These are phyloP conservation scores for Coniochaeta sp. DNA, from an alignment of 2,329 filamentous ascomycete species.

Conservation along the genomic window DNA sequence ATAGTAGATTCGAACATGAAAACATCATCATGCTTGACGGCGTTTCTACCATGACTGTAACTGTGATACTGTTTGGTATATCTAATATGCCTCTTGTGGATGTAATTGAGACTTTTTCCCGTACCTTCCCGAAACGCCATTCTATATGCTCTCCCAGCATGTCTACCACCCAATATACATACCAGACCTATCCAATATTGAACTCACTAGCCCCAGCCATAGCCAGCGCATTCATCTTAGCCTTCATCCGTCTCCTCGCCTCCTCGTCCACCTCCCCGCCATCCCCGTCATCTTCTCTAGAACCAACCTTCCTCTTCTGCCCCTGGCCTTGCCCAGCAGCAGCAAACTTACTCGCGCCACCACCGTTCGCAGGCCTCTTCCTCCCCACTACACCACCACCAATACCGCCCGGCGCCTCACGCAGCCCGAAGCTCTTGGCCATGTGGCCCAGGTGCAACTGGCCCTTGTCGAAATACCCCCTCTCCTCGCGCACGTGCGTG, in stretches of 20 bases:
- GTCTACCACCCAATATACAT: too few species aligned
- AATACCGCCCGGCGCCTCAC: constrained; percentile 83
- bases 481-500: constrained; percentile 81
- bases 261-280: constrained; percentile 40
- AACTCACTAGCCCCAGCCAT: constrained; percentile 1
- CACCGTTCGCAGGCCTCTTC: constrained; percentile 28
- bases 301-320: constrained; percentile 14
- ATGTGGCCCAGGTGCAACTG: constrained; percentile 85
- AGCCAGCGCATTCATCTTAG: constrained; percentile 1
- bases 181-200: not conserved
- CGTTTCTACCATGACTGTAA: not conserved
- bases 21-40: not conserved
- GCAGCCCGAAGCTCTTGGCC: constrained; percentile 85
- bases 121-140: not conserved
- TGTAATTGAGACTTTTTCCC: not conserved
- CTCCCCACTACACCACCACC: constrained; percentile 48
- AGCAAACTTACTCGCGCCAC: constrained; percentile 10
- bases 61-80: too few species aligned
- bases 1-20: not conserved
- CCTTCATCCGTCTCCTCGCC: constrained; percentile 45
- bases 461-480: constrained; percentile 84
- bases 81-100: too few species aligned
- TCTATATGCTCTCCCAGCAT: not conserved
- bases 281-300: constrained; percentile 30
- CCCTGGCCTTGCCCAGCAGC: constrained; percentile 5